Evolutionary conservation across 306 rosid species (phyloP).

Genomic region (Sphenostylis stenocarpa): DNA sequence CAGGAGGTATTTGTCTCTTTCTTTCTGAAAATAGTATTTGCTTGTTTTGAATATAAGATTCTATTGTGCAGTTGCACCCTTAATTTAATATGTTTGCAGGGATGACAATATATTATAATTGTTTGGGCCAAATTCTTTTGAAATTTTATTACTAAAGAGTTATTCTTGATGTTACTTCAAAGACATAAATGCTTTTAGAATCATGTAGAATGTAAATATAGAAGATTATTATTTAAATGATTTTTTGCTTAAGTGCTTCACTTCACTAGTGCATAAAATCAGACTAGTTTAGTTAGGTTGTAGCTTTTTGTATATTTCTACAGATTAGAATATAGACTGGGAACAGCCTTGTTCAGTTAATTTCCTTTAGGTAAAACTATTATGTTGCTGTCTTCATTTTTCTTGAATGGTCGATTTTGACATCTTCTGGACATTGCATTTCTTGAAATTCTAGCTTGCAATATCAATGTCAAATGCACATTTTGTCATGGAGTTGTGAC

Average conservation of each 20-base stretch:
- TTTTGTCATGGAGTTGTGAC: conserved; percentile 6
- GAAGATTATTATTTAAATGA: background rate
- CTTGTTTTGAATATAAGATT: conserved; percentile 19
- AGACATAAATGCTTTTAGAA: background rate
- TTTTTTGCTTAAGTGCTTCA: conserved; percentile 2
- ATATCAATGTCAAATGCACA: conserved; percentile 6
- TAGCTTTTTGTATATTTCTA: conserved; percentile 13
- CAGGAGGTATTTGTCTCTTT: conserved; percentile 54
- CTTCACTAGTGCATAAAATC: conserved; percentile 6
- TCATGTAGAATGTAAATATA: background rate
- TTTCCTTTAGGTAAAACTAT: conserved; percentile 8
- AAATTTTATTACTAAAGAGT: conserved; percentile 14
- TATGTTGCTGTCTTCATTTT: background rate
- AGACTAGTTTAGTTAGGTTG: conserved; percentile 8
- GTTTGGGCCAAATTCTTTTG: conserved; percentile 4
- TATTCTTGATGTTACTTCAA: conserved; percentile 28
- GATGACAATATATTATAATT: conserved; percentile 21
- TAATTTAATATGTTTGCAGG: conserved; percentile 17
- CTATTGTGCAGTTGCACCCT: background rate
- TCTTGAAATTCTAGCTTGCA: conserved; percentile 15
- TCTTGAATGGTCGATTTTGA: background rate
- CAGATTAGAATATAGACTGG: conserved; percentile 4
- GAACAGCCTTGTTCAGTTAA: conserved; percentile 20
- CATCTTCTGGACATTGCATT: background rate
- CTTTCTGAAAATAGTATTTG: conserved; percentile 20